Conservation (phyloP, 2,329 filamentous ascomycete genomes). For the Tolypocladium cylindrosporum region DNA sequence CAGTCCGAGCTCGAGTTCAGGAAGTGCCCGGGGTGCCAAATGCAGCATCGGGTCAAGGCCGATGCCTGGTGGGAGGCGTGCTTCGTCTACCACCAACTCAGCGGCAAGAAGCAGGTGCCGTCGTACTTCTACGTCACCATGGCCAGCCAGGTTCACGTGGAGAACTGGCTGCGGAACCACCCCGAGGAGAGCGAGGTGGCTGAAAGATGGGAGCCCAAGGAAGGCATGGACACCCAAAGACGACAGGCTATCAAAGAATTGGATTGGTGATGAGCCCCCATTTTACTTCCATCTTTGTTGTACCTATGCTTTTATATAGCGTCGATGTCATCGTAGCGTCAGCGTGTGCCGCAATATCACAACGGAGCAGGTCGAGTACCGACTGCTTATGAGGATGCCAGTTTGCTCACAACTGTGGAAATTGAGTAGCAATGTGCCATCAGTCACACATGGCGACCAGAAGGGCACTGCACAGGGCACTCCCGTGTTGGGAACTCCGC, state of each 20-base stretch:
- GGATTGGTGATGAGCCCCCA: neutral
- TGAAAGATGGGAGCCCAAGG: neutral
- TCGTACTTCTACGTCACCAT: neutral
- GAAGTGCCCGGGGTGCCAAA: neutral
- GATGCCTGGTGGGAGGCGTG: conserved; percentile 9
- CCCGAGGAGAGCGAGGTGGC: neutral
- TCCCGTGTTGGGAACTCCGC: neutral
- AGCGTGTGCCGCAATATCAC: neutral
- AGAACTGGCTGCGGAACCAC: neutral
- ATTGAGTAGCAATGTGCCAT: neutral
- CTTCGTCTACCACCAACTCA: conserved; percentile 5
- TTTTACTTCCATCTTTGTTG: neutral
- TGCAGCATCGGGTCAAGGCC: conserved; percentile 3
- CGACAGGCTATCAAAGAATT: neutral
- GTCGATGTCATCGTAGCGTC: neutral
- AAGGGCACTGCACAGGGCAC: neutral
- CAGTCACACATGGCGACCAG: neutral
- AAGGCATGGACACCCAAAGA: neutral
- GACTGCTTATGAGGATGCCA: too few species aligned
- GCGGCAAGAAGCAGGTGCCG: neutral
- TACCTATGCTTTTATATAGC: neutral
- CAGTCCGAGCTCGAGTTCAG: neutral
- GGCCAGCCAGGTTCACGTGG: neutral
- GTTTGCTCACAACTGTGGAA: too few species aligned
- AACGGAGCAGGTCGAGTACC: too few species aligned